Evolutionary conservation across 2,329 filamentous ascomycete species (phyloP).

Genomic region (Fusarium algeriense): DNA sequence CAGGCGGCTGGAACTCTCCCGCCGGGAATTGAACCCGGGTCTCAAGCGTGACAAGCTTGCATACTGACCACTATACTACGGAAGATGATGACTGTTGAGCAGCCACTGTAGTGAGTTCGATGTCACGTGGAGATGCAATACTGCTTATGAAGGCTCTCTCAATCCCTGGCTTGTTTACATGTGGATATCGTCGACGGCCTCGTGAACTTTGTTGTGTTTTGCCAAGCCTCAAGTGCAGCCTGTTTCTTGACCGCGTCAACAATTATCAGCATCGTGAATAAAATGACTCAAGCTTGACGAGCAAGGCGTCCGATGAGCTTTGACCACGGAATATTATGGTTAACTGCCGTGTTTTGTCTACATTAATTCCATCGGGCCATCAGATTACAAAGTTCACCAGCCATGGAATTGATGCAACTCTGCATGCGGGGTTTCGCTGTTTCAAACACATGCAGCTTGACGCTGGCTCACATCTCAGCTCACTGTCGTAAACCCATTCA

Average conservation of each 20-base stretch:
- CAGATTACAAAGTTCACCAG: neutral
- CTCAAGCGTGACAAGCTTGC: conserved; percentile 34
- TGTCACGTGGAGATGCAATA: neutral
- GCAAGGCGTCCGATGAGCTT: neutral
- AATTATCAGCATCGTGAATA: neutral
- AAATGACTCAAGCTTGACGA: neutral
- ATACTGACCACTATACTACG: conserved; percentile 37
- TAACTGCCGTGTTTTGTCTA: conserved; percentile 4
- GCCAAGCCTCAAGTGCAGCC: neutral
- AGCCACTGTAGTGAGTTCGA: conserved; percentile 30
- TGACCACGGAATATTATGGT: neutral
- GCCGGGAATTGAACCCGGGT: conserved; percentile 34
- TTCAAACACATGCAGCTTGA: conserved; percentile 7
- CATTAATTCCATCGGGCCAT: neutral
- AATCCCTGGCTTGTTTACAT: neutral
- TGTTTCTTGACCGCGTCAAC: neutral
- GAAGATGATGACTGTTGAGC: conserved; percentile 29
- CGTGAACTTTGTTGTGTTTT: neutral
- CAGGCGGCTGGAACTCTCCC: conserved; percentile 32
- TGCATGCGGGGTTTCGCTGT: neutral
- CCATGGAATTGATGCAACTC: conserved; percentile 5
- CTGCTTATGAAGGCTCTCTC: neutral
- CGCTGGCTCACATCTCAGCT: conserved; percentile 7
- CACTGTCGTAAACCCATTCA: neutral
- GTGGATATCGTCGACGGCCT: neutral